Percentiles rank a stretch among this genome's conserved stretches.
These are phyloP conservation scores for Neopestalotiopsis sp. DNA, from an alignment of 2,329 filamentous ascomycete species.

Conservation along the genomic window DNA sequence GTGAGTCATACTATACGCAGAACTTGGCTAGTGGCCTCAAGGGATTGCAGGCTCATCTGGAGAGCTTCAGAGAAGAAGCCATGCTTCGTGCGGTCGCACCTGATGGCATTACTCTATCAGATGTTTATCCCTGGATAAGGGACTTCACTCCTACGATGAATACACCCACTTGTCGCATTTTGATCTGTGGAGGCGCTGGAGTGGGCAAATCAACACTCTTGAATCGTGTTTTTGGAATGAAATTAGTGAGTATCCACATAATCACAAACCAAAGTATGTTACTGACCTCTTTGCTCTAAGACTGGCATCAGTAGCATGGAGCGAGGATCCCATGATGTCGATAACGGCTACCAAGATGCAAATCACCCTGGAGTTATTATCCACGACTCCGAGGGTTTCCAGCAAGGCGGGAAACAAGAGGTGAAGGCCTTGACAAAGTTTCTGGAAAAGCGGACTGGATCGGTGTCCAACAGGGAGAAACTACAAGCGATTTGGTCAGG, in stretches of 20 bases:
- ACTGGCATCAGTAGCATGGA: background rate
- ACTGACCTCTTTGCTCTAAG: background rate
- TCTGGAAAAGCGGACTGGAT: background rate
- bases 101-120: background rate
- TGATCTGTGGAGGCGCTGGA: slow-evolving; percentile 2
- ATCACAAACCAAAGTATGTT: background rate
- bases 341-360: slow-evolving; percentile 1
- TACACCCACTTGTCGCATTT: background rate
- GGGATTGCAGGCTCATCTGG: background rate
- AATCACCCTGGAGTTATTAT: background rate
- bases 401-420: background rate
- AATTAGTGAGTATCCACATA: background rate
- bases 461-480: background rate
- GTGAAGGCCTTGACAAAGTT: slow-evolving; percentile 2
- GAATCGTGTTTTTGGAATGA: slow-evolving; percentile 3
- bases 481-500: slow-evolving; percentile 1
- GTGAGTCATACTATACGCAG: background rate
- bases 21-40: background rate
- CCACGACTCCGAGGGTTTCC: background rate
- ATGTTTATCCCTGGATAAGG: background rate
- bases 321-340: background rate
- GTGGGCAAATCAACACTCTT: background rate
- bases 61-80: background rate
- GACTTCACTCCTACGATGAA: background rate
- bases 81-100: background rate